Evolutionary conservation across 441 rosid species (phyloP).

Genomic region (Corymbia calophylla): DNA sequence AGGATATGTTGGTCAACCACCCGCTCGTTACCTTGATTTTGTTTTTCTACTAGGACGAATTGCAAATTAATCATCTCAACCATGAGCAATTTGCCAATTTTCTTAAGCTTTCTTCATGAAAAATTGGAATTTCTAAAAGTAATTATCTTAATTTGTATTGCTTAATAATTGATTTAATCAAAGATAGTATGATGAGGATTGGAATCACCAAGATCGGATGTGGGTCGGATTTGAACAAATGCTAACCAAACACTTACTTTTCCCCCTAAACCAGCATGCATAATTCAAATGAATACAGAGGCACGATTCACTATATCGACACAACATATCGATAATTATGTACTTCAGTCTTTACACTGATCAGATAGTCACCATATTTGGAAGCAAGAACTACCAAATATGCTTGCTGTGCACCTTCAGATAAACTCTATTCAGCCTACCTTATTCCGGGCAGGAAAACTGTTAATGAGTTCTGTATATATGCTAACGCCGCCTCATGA

Average conservation of each 20-base stretch:
- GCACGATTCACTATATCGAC: accelerated
- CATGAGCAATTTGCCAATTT: not conserved
- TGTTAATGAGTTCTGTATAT: not conserved
- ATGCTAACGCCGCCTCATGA: not conserved
- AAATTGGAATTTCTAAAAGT: not conserved
- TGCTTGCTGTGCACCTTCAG: not conserved
- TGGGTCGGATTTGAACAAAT: not conserved
- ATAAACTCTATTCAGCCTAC: not conserved
- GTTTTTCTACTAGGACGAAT: not conserved
- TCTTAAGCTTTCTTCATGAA: not conserved
- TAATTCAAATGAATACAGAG: not conserved
- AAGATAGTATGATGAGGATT: not conserved
- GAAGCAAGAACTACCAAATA: not conserved
- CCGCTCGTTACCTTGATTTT: not conserved
- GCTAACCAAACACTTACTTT: not conserved
- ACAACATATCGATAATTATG: not conserved
- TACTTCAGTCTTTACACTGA: not conserved
- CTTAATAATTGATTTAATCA: not conserved
- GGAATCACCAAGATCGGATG: not conserved
- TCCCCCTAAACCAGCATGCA: not conserved
- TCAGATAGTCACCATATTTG: not conserved
- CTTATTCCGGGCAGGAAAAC: not conserved
- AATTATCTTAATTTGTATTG: not conserved
- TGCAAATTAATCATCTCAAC: not conserved
- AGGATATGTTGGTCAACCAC: not conserved